Evolutionary conservation across 2,329 filamentous ascomycete species (phyloP).

Genomic region (Chaetoscypha palmicola): DNA sequence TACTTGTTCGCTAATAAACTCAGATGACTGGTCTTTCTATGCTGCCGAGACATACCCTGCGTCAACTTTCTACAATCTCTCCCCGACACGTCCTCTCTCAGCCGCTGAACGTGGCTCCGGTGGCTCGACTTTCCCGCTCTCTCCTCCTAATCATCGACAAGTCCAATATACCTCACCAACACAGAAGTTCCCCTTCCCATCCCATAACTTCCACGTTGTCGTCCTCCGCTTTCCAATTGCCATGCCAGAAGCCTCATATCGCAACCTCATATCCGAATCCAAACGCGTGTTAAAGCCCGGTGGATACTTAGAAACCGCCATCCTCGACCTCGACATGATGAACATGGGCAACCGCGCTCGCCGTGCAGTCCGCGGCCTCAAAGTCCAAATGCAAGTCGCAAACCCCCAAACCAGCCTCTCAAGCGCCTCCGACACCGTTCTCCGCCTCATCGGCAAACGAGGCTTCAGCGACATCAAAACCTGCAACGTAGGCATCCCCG

Average conservation of each 20-base stretch:
- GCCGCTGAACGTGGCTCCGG: conserved; percentile 35
- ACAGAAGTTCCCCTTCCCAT: conserved; percentile 66
- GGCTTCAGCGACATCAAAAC: conserved; percentile 68
- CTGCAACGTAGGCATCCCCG: conserved; percentile 72
- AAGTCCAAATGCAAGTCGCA: conserved; percentile 59
- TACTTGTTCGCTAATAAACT: conserved; percentile 10
- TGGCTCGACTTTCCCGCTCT: conserved; percentile 44
- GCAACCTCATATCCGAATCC: conserved; percentile 65
- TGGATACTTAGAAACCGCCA: conserved; percentile 70
- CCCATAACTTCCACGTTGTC: conserved; percentile 68
- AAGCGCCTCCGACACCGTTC: conserved; percentile 52
- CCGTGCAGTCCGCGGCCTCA: conserved; percentile 61
- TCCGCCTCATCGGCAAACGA: conserved; percentile 59
- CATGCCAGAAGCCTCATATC: conserved; percentile 60
- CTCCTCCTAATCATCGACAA: conserved; percentile 67
- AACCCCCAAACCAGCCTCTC: conserved; percentile 54
- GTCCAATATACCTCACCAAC: conserved; percentile 53
- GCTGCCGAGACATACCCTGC: conserved; percentile 72
- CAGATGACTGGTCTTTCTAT: conserved; percentile 79
- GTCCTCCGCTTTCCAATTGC: conserved; percentile 71
- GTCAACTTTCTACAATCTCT: conserved; percentile 71
- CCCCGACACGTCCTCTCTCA: conserved; percentile 44
- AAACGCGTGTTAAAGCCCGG: conserved; percentile 72
- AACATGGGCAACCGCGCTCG: conserved; percentile 72
- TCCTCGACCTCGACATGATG: conserved; percentile 73